Percentiles rank a stretch among this genome's conserved stretches.
These are phyloP conservation scores for Chlamydomonas applanata DNA, from an alignment of 139 green algal genomes.

Conservation along the genomic window DNA sequence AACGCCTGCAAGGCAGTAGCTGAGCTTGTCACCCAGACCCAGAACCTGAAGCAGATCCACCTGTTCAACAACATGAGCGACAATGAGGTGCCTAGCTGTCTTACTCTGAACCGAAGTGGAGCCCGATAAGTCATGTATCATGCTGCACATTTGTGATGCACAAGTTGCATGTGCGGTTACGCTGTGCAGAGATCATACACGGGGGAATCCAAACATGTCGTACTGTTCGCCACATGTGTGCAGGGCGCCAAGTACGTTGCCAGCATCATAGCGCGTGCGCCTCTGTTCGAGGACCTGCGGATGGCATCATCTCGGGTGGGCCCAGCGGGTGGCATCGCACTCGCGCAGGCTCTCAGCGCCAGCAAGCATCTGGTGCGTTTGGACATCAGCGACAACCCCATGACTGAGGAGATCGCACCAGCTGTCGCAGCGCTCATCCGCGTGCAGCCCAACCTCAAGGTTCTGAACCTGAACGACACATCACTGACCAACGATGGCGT, in stretches of 20 bases:
- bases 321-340: slow-evolving; percentile 61
- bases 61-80: slow-evolving; percentile 97
- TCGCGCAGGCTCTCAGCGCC: slow-evolving; percentile 56
- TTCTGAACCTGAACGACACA: slow-evolving; percentile 82
- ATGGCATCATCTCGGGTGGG: slow-evolving; percentile 84
- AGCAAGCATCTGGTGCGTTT: slow-evolving; percentile 54
- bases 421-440: slow-evolving; percentile 36
- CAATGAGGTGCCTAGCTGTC: slow-evolving; percentile 45
- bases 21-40: slow-evolving; percentile 62
- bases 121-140: no score
- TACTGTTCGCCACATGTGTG: no score
- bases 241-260: slow-evolving; percentile 63
- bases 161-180: slow-evolving; percentile 13
- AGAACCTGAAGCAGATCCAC: slow-evolving; percentile 53
- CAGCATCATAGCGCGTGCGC: slow-evolving; percentile 61
- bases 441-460: slow-evolving; percentile 31
- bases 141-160: slow-evolving; percentile 12
- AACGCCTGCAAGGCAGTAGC: slow-evolving; percentile 77
- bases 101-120: background rate
- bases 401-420: slow-evolving; percentile 59
- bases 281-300: slow-evolving; percentile 80
- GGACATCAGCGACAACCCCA: slow-evolving; percentile 88
- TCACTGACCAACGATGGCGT: slow-evolving; percentile 72
- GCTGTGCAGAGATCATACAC: no score
- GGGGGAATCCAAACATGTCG: no score